Percentiles rank a stretch among this genome's conserved stretches.
Evolutionary conservation across 2,329 filamentous ascomycete genomes (phyloP).

Genomic region (Intubia oerlemansii): DNA sequence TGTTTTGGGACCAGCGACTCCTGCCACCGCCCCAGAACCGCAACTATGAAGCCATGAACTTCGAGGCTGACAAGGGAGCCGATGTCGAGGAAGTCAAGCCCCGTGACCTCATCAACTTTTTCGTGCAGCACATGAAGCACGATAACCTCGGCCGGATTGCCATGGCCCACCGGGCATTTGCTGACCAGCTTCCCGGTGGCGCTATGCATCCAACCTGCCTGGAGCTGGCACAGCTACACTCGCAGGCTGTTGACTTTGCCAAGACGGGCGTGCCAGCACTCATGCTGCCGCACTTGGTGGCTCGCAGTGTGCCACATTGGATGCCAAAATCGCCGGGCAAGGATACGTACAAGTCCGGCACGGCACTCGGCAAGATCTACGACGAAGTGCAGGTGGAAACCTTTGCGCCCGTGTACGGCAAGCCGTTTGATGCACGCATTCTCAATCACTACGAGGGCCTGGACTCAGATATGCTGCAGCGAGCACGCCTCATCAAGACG

Average conservation of each 20-base stretch:
- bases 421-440: constrained; percentile 57
- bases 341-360: constrained; percentile 41
- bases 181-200: constrained; percentile 41
- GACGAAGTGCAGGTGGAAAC: constrained; percentile 47
- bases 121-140: constrained; percentile 83
- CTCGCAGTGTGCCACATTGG: constrained; percentile 59
- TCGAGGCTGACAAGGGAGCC: constrained; percentile 33
- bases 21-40: constrained; percentile 33
- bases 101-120: constrained; percentile 62
- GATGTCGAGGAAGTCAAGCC: constrained; percentile 43
- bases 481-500: constrained; percentile 45
- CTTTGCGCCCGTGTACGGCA: constrained; percentile 52
- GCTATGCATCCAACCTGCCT: constrained; percentile 50
- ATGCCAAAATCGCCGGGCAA: constrained; percentile 45
- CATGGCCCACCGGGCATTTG: constrained; percentile 55
- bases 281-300: constrained; percentile 39
- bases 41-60: constrained; percentile 63
- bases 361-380: constrained; percentile 63
- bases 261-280: constrained; percentile 68
- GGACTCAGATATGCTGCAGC: constrained; percentile 29
- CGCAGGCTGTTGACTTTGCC: constrained; percentile 79
- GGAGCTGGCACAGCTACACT: constrained; percentile 60
- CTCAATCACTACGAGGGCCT: constrained; percentile 34
- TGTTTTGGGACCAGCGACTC: constrained; percentile 70
- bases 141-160: constrained; percentile 66